A percentile compares a stretch with the other conserved stretches of the same genome.
Evolutionary conservation across 2,329 filamentous ascomycete genomes (phyloP).

Genomic region (Phialemoniopsis sp.): DNA sequence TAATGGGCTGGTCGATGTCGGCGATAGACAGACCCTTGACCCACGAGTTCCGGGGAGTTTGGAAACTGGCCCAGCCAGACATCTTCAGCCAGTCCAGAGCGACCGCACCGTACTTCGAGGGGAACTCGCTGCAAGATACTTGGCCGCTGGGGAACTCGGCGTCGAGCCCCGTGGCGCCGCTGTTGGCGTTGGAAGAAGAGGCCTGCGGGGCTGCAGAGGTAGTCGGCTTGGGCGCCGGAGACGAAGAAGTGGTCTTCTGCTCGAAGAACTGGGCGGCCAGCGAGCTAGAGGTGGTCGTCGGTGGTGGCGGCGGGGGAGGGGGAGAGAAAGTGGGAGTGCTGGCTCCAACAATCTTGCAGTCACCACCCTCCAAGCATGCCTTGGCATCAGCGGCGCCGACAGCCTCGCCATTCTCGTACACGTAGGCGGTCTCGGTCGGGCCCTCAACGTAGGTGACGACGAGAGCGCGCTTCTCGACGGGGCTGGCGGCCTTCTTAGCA

Average conservation of each 20-base stretch:
- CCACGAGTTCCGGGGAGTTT: conserved; percentile 40
- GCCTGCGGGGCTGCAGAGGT: conserved; percentile 16
- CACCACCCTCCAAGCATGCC: conserved; percentile 66
- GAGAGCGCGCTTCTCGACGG: conserved; percentile 40
- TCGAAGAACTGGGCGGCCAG: conserved; percentile 48
- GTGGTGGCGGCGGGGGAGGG: conserved; percentile 26
- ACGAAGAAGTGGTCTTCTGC: conserved; percentile 29
- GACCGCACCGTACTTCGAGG: conserved; percentile 75
- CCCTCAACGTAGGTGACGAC: conserved; percentile 51
- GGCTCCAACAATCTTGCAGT: conserved; percentile 63
- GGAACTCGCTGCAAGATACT: conserved; percentile 69
- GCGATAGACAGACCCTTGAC: conserved; percentile 50
- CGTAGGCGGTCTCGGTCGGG: conserved; percentile 66
- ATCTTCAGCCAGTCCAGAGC: conserved; percentile 64
- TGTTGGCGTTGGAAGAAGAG: conserved; percentile 19
- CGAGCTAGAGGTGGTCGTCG: conserved; percentile 24
- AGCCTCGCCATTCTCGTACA: conserved; percentile 56
- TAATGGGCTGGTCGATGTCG: conserved; percentile 60
- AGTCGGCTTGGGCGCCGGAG: conserved; percentile 18
- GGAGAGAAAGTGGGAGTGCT: conserved; percentile 47
- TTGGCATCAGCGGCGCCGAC: conserved; percentile 64
- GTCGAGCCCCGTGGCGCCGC: conserved; percentile 50
- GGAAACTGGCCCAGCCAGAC: conserved; percentile 77
- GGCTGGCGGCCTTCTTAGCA: conserved; percentile 47
- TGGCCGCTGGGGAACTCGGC: conserved; percentile 71